phyloP scores from a whole-genome alignment of 208 protist species.

The Trypanosoma brucei region DNA sequence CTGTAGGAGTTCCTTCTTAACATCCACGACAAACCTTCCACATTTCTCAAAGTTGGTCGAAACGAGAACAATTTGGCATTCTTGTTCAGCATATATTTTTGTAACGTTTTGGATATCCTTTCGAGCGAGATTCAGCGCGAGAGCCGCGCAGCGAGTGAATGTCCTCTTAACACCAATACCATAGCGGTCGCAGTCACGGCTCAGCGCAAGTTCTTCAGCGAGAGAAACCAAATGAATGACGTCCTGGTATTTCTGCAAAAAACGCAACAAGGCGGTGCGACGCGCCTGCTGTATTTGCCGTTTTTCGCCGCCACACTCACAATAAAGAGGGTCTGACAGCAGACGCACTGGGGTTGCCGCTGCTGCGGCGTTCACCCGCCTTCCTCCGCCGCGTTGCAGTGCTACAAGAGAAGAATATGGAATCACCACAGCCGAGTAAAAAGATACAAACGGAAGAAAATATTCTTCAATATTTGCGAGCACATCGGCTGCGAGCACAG shows the following conservation, averaged over 20 bases:
- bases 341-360: slow-evolving; percentile 29
- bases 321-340: slow-evolving; percentile 35
- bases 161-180: slow-evolving; percentile 54
- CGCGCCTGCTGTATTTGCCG: slow-evolving; percentile 45
- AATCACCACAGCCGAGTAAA: slow-evolving; percentile 80
- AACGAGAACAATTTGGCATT: slow-evolving; percentile 35
- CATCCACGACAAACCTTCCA: slow-evolving; percentile 60
- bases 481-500: slow-evolving; percentile 75
- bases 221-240: slow-evolving; percentile 76
- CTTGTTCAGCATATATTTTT: slow-evolving; percentile 28
- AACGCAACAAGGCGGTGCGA: slow-evolving; percentile 38
- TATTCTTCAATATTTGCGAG: slow-evolving; percentile 69
- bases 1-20: slow-evolving; percentile 30
- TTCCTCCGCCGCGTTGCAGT: slow-evolving; percentile 45
- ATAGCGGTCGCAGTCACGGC: slow-evolving; percentile 68
- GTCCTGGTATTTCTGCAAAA: slow-evolving; percentile 55
- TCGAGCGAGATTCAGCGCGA: slow-evolving; percentile 69
- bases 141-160: slow-evolving; percentile 45
- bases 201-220: slow-evolving; percentile 69
- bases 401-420: slow-evolving; percentile 60
- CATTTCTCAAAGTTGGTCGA: slow-evolving; percentile 50
- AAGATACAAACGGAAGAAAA: slow-evolving; percentile 66
- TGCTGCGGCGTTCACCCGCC: slow-evolving; percentile 35
- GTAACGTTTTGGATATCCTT: slow-evolving; percentile 19
- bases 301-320: slow-evolving; percentile 35